Base-by-base conservation (phyloP, 192 early-diverging fungal genomes). In the Coemansia sp. region DNA sequence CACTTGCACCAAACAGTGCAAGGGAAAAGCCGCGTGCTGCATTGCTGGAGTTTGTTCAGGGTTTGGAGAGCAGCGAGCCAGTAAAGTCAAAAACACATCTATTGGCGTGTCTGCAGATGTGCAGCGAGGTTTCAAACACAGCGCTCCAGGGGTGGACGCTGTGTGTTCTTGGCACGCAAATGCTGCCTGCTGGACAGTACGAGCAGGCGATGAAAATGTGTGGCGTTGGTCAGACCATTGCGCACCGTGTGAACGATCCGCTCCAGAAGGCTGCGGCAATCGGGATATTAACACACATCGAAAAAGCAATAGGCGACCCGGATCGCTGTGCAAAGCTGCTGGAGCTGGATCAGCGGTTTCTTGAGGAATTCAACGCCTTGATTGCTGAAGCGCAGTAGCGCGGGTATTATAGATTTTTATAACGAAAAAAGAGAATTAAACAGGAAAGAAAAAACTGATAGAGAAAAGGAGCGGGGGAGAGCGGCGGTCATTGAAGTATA, bases 131-230 rank as follows among this genome's bases (percentile, higher is more conserved):
- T 13, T 62, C 59, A 9, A 65, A 78, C 30, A 36, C 62, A 2
- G 59, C 62, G 33, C 48, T 78, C 36, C 75, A 78, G 34, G 75
- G 69, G 1, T 78, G 75, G 75, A 72, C 75, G 27, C 37, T 78
- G 59, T 78, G 75, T 28, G 22, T 68, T 34, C 58, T 78, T 10
- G 75, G 62, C 3, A 62, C 69, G 29, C 60, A 71, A 66, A 66
- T 78, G 31, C 60, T 78, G 50, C 55, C 65, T 3, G 67, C 69
- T 1, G 75, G 75, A 1, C 75, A 78, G 58, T 78, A 78, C 57
- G 68, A 54, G 6, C 75, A 78, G 56, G 69, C 75, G 6, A 68
- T 78, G 75, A 68, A 72, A 50, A 78, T 72, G 69, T 78, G 75
- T 28, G 75, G 57, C 0, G 69, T 68, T 2, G 66, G 65, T 0